A percentile compares a stretch with the other conserved stretches of the same genome.
phyloP scores from a whole-genome alignment of 352 stramenopile genomes.

The Pythium insidiosum region DNA sequence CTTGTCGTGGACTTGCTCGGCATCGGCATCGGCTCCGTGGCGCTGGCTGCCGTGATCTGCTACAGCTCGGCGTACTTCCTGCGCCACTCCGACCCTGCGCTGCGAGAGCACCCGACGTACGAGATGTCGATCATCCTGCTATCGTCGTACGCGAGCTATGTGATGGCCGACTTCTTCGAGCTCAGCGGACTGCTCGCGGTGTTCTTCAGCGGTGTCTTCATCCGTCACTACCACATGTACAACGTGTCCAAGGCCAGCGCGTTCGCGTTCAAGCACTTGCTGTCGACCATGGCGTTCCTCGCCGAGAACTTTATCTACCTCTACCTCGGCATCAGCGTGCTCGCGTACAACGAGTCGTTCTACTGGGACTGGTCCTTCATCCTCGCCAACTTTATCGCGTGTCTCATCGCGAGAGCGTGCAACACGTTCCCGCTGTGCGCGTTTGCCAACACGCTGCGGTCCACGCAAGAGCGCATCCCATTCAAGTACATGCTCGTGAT shows the following conservation, averaged over 20 bases:
- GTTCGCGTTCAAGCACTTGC: constrained; percentile 23
- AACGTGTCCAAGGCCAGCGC: constrained; percentile 24
- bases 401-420: constrained; percentile 38
- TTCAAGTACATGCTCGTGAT: constrained; percentile 76
- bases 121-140: constrained; percentile 62
- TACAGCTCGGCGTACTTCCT: constrained; percentile 37
- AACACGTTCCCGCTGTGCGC: constrained; percentile 74
- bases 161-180: constrained; percentile 44
- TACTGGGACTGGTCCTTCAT: constrained; percentile 63
- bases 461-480: constrained; percentile 27
- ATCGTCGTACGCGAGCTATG: constrained; percentile 62
- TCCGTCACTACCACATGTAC: constrained; percentile 35
- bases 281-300: constrained; percentile 31
- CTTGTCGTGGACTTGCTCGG: constrained; percentile 26
- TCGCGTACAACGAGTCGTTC: constrained; percentile 51
- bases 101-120: constrained; percentile 42
- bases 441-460: constrained; percentile 39
- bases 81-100: constrained; percentile 20
- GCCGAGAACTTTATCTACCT: constrained; percentile 39
- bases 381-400: constrained; percentile 18
- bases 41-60: constrained; percentile 34
- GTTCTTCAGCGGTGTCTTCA: constrained; percentile 76
- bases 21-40: constrained; percentile 39
- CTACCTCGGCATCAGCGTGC: constrained; percentile 57
- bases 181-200: constrained; percentile 88